These are phyloP conservation scores for Vaccinium darrowii DNA, from an alignment of 148 eudicot species.

Conservation along the genomic window DNA sequence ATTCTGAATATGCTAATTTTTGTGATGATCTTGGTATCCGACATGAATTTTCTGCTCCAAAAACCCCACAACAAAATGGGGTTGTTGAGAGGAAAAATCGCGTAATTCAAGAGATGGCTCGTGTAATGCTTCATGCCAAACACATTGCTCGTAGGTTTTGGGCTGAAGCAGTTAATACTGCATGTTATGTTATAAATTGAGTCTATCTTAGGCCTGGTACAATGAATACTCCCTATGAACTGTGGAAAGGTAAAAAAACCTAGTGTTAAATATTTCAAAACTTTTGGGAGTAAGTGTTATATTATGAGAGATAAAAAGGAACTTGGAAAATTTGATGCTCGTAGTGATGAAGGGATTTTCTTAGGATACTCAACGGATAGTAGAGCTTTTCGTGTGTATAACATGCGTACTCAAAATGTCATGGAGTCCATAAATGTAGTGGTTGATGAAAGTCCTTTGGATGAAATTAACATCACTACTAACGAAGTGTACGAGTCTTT, in stretches of 20 bases:
- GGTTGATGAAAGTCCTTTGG: no score
- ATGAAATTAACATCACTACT: no score
- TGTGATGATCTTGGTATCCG: not conserved
- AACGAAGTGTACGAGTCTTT: no score
- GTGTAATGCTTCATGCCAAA: not conserved
- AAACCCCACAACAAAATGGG: not conserved
- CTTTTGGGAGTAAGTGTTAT: not conserved
- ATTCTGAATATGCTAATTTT: not conserved
- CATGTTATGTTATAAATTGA: not conserved
- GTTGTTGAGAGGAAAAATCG: no score
- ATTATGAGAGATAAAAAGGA: not conserved
- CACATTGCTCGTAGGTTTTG: not conserved
- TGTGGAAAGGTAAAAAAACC: no score
- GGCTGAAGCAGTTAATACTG: constrained; percentile 5
- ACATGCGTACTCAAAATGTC: no score
- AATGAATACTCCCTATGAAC: no score
- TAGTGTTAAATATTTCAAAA: no score
- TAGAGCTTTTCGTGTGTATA: no score
- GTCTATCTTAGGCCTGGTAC: no score
- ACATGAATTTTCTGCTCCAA: not conserved
- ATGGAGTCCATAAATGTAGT: no score
- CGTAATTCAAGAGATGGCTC: no score
- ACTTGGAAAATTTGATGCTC: not conserved
- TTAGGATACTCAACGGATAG: not conserved
- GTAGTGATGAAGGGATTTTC: not conserved